Evolutionary conservation across 306 rosid genomes (phyloP), one percentile per base, ranked within the genome.

Genomic region (Cicer cuneatum): DNA sequence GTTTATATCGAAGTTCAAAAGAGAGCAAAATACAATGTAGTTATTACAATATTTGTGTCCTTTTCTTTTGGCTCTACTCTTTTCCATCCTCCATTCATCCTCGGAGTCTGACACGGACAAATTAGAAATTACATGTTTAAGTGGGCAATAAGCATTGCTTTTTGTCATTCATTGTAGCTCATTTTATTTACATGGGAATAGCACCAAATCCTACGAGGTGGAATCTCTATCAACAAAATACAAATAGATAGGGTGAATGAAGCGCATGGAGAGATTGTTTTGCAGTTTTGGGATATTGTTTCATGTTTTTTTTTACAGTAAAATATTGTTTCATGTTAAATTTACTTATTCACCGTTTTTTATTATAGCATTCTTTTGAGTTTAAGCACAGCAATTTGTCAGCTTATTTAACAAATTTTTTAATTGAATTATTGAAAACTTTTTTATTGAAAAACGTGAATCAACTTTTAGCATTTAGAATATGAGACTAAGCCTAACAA

Each of bases 1-100:
- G 61, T 42, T 71, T 63, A 49, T 2, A 15, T 46, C 42, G 4
- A 45, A 35, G 75, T 18, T 77, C 37, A 60, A 39, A 69, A 2
- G 7, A 59, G 46, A 59, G 69, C 29, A 68, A 46, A 24, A 69
- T 68, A 57, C 54, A 29, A 41, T 77, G 62, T 77, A 58, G 45
- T 68, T 58, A 45, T 74, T 51, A 11, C 49, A 10, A 57, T 76
- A 54, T 38, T 12, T 52, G 3, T 29, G 56, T 66, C 48, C 14
- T 11, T 11, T 41, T 51, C 61, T 14, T 51, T 16, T 52, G 18
- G 51, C 11, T 54, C 5, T n/a, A 7, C 75, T 16, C 10, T 11
- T 69, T 7, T 52, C 51, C 35, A 18, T 11, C 45, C 21, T 29
- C 52, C 33, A n/a, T 53, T 8, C 38, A 65, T 52, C 24, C 19